Conservation (phyloP, 495 filamentous ascomycete genomes). For the Cladorrhinum samala region DNA sequence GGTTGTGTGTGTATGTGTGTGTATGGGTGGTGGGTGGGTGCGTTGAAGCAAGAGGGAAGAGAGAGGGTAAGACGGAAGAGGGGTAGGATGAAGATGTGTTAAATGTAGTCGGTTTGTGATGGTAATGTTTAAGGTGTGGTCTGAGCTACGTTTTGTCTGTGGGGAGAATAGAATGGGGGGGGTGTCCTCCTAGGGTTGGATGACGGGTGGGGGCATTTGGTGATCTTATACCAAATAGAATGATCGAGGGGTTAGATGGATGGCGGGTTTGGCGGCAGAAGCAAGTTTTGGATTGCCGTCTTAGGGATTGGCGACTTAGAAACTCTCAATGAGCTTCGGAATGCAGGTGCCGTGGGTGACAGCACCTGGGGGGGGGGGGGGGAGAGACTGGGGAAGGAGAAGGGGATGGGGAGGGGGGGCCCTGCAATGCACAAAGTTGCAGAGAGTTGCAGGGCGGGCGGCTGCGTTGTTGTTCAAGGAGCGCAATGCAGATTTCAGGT, state of each 20-base stretch:
- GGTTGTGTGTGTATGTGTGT: neutral
- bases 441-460: neutral
- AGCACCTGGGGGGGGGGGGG: too few species aligned
- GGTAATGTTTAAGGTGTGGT: neutral
- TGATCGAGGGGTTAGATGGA: conserved; percentile 1
- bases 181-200: conserved; percentile 10
- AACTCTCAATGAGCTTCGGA: conserved; percentile 6
- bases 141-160: neutral
- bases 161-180: neutral
- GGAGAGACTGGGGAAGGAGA: too few species aligned
- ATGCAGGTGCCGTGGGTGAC: conserved; percentile 7
- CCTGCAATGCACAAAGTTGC: conserved; percentile 14
- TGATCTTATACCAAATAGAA: conserved; percentile 23
- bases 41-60: neutral
- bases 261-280: conserved; percentile 18
- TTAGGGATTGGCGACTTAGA: conserved; percentile 18
- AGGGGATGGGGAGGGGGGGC: conserved; percentile 13
- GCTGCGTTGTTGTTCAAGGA: conserved; percentile 3
- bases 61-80: conserved; percentile 3
- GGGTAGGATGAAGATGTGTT: neutral
- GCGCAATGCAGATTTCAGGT: conserved; percentile 14
- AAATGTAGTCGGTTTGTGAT: neutral
- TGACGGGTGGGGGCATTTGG: conserved; percentile 9
- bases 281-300: neutral
- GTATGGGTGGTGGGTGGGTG: conserved; percentile 3